Conservation (phyloP, 192 early-diverging fungal species). For the Entomortierella lignicola region DNA sequence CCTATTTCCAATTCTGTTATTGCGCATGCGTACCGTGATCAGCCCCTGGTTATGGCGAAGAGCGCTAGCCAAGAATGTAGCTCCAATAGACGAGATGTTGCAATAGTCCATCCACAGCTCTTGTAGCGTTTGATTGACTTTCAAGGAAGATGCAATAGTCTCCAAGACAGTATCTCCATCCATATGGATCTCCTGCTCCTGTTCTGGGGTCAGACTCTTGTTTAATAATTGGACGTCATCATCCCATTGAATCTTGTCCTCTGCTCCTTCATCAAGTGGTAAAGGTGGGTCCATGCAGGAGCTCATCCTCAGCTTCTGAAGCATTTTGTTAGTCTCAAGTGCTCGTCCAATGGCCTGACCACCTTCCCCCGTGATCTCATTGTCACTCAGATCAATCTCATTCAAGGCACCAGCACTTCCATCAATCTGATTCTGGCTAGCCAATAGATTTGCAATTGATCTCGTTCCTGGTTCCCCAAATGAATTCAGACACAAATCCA, state of each 20-base stretch:
- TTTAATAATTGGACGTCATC: conserved; percentile 27
- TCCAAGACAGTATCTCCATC: conserved; percentile 56
- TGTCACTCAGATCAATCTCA: conserved; percentile 63
- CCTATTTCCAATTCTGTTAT: conserved; percentile 57
- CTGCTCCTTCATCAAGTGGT: conserved; percentile 33
- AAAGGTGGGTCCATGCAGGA: conserved; percentile 47
- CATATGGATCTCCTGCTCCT: conserved; percentile 31
- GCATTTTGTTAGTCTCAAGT: conserved; percentile 40
- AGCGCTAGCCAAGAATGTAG: conserved; percentile 30
- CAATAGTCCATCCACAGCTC: conserved; percentile 59
- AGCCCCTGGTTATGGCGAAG: conserved; percentile 34
- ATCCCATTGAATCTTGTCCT: conserved; percentile 38
- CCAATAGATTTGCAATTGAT: conserved; percentile 39
- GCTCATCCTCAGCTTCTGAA: conserved; percentile 54
- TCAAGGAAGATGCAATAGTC: conserved; percentile 31
- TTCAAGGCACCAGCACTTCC: conserved; percentile 4
- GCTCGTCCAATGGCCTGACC: conserved; percentile 46
- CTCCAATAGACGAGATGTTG: conserved; percentile 53
- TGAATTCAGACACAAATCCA: conserved; percentile 58
- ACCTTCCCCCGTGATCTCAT: conserved; percentile 56
- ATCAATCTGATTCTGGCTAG: conserved; percentile 1
- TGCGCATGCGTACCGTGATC: conserved; percentile 51
- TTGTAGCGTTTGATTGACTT: conserved; percentile 36
- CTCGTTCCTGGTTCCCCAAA: conserved; percentile 39
- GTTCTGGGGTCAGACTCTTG: conserved; percentile 8